Percentiles rank a stretch among this genome's conserved stretches.
Conservation (phyloP, 2,329 filamentous ascomycete species). For the Pseudopithomyces chartarum region DNA sequence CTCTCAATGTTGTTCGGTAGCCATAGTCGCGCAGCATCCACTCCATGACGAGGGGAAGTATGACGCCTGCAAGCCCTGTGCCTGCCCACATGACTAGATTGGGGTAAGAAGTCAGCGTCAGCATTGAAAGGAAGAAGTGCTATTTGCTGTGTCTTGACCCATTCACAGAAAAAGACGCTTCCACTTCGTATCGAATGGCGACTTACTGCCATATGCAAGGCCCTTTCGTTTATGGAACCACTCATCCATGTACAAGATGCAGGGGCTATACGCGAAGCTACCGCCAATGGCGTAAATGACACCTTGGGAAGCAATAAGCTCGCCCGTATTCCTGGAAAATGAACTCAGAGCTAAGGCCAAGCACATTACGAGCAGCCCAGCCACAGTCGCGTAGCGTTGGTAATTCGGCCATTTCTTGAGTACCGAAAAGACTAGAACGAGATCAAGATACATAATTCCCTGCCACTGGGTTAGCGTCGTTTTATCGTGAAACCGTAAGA, state of each 20-base stretch:
- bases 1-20: constrained; percentile 48
- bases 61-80: constrained; percentile 49
- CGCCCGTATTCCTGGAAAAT: constrained; percentile 58
- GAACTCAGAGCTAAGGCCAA: constrained; percentile 48
- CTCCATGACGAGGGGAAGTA: constrained; percentile 51
- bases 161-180: too few species aligned
- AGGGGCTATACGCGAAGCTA: constrained; percentile 60
- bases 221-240: constrained; percentile 66
- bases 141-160: too few species aligned
- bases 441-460: constrained; percentile 6
- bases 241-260: constrained; percentile 64
- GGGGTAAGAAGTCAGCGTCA: too few species aligned
- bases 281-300: constrained; percentile 65
- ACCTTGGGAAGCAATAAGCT: constrained; percentile 66
- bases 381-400: constrained; percentile 32
- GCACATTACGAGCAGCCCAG: constrained; percentile 45
- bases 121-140: too few species aligned
- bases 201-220: constrained; percentile 60
- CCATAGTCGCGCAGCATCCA: constrained; percentile 46
- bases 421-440: constrained; percentile 28
- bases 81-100: constrained; percentile 58
- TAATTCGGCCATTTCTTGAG: constrained; percentile 40
- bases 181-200: too few species aligned
- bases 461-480: constrained; percentile 39
- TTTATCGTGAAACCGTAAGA: background rate